These are phyloP conservation scores for Gigaspora rosea DNA, from an alignment of 192 early-diverging fungal species.

Conservation along the genomic window DNA sequence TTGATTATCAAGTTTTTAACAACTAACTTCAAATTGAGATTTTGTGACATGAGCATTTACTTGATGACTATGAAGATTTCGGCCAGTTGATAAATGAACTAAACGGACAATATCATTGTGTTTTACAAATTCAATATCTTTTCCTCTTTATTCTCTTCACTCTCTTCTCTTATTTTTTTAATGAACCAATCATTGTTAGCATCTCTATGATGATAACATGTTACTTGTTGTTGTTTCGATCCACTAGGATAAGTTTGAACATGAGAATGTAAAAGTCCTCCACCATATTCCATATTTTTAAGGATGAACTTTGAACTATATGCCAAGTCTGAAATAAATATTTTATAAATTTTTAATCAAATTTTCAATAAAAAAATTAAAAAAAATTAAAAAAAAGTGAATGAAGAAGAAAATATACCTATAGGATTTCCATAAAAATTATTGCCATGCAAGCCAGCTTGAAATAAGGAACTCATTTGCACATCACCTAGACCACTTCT, in stretches of 20 bases:
- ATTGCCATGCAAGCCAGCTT: slow-evolving; percentile 85
- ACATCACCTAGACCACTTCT: slow-evolving; percentile 84
- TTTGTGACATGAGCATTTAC: slow-evolving; percentile 75
- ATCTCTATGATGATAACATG: slow-evolving; percentile 93
- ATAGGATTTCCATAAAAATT: slow-evolving; percentile 79
- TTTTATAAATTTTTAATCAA: too few species aligned
- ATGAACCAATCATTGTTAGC: slow-evolving; percentile 91
- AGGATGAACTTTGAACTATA: slow-evolving; percentile 91
- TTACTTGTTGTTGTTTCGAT: slow-evolving; percentile 96
- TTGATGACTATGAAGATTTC: slow-evolving; percentile 86
- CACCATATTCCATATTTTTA: slow-evolving; percentile 80
- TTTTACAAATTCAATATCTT: slow-evolving; percentile 65
- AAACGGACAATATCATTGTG: slow-evolving; percentile 85
- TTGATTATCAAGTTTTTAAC: slow-evolving; percentile 73
- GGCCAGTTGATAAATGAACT: slow-evolving; percentile 66
- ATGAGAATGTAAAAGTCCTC: slow-evolving; percentile 95
- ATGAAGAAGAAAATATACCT: slow-evolving; percentile 44
- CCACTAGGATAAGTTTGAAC: slow-evolving; percentile 78
- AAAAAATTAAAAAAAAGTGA: too few species aligned
- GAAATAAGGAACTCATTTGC: slow-evolving; percentile 96
- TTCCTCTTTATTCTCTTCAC: too few species aligned
- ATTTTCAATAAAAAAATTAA: too few species aligned
- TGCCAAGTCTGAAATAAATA: slow-evolving; percentile 75
- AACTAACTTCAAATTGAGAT: slow-evolving; percentile 83
- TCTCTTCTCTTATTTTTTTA: slow-evolving; percentile 57